Conservation (phyloP, 129 eudicot species). For the Flaveria bidentis region DNA sequence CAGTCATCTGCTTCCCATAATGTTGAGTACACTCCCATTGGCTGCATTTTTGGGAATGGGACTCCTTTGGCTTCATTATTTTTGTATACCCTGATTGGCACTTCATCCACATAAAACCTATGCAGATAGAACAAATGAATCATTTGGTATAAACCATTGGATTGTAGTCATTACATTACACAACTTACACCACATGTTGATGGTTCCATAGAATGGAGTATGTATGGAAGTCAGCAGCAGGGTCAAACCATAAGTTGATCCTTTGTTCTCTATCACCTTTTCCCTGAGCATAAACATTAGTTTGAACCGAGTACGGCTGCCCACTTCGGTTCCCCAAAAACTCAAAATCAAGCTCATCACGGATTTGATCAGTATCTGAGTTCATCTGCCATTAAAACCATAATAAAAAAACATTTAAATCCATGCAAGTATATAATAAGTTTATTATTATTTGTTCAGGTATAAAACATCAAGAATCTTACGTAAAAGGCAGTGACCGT, state of each 20-base stretch:
- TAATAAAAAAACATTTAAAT: background rate
- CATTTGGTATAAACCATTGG: background rate
- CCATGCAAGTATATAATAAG: background rate
- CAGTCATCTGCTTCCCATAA: slow-evolving; percentile 98
- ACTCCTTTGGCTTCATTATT: slow-evolving; percentile 81
- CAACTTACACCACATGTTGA: slow-evolving; percentile 68
- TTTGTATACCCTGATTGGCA: slow-evolving; percentile 88
- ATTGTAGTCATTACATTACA: background rate
- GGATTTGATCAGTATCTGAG: slow-evolving; percentile 59
- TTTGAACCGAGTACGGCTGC: slow-evolving; percentile 90
- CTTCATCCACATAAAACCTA: slow-evolving; percentile 78
- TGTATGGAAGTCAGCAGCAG: slow-evolving; percentile 74
- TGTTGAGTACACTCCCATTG: slow-evolving; percentile 93
- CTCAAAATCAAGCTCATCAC: slow-evolving; percentile 92
- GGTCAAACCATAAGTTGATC: slow-evolving; percentile 92
- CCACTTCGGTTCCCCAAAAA: slow-evolving; percentile 92
- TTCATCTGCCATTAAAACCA: slow-evolving; percentile 60
- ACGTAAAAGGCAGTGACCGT: slow-evolving; percentile 96
- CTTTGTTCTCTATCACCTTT: slow-evolving; percentile 92
- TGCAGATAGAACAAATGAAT: slow-evolving; percentile 9
- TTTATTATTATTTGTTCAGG: background rate
- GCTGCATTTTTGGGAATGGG: slow-evolving; percentile 73
- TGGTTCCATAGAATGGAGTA: slow-evolving; percentile 86
- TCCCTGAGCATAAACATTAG: slow-evolving; percentile 76
- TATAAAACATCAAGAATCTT: slow-evolving; percentile 23